Percentiles rank a stretch among this genome's conserved stretches.
These are phyloP conservation scores for Pelargonium nanum DNA, from an alignment of 345 rosid species.

Conservation along the genomic window DNA sequence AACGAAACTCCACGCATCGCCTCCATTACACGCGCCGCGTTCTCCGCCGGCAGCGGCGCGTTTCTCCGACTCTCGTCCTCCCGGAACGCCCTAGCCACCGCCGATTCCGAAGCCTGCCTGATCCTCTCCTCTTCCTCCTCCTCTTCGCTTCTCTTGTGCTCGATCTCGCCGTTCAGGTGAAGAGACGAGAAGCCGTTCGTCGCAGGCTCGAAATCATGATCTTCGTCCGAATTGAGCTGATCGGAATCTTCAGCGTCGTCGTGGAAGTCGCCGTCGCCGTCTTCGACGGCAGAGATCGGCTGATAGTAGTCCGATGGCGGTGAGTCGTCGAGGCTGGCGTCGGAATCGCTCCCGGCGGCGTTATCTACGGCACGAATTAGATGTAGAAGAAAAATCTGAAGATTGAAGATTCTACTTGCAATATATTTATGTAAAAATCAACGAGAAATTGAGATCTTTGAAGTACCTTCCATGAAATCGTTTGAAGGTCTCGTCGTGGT, in stretches of 20 bases:
- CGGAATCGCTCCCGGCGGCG: conserved; percentile 55
- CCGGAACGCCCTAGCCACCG: conserved; percentile 41
- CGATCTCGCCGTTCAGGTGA: conserved; percentile 22
- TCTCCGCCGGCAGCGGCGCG: conserved; percentile 56
- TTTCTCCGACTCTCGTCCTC: conserved; percentile 71
- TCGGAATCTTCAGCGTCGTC: too few species aligned
- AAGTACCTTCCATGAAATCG: too few species aligned
- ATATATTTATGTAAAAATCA: too few species aligned
- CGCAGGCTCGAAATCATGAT: conserved; percentile 29
- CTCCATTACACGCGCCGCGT: conserved; percentile 56
- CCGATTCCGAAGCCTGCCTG: conserved; percentile 29
- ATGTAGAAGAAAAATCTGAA: too few species aligned
- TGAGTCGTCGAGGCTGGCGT: conserved; percentile 36
- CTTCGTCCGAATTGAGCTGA: conserved; percentile 8
- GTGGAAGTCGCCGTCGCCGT: conserved; percentile 18
- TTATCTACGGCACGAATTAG: too few species aligned
- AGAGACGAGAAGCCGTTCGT: conserved; percentile 46
- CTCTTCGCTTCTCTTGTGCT: conserved; percentile 30
- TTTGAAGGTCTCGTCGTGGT: too few species aligned
- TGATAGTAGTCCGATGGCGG: conserved; percentile 61
- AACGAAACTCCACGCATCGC: conserved; percentile 80
- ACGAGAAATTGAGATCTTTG: too few species aligned
- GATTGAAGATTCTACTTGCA: too few species aligned
- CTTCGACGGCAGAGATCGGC: conserved; percentile 60
- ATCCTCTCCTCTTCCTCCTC: conserved; percentile 28